Evolutionary conservation across 2,329 filamentous ascomycete species (phyloP).

Genomic region (Metarhizium anisopliae): DNA sequence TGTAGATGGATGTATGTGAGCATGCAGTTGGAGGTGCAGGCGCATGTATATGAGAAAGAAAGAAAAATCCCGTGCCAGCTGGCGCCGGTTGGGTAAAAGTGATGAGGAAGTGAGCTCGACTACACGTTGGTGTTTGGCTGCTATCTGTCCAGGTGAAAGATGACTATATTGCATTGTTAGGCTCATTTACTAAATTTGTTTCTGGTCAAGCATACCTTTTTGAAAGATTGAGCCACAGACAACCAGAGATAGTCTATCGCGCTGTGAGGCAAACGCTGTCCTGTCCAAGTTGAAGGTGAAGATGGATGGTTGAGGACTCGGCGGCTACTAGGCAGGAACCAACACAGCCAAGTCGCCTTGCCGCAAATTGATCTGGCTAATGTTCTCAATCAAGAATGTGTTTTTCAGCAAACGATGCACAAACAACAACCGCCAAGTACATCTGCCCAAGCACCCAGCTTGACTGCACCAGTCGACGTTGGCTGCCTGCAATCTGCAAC

Average conservation of each 20-base stretch:
- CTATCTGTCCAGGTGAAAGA: neutral
- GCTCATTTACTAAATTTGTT: no score
- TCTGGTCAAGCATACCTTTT: no score
- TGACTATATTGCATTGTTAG: no score
- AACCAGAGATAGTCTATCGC: no score
- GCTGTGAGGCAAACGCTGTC: no score
- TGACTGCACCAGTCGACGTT: no score
- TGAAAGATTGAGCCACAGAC: no score
- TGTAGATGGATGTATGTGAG: no score
- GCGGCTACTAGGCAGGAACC: neutral
- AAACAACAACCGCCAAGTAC: no score
- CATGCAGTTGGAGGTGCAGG: neutral
- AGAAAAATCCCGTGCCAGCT: neutral
- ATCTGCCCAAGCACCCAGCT: neutral
- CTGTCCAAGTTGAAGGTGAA: neutral
- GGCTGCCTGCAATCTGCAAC: neutral
- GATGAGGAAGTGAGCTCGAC: neutral
- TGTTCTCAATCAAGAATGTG: no score
- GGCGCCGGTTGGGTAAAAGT: neutral
- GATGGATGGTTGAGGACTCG: neutral
- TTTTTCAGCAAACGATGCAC: no score
- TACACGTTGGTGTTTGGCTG: neutral
- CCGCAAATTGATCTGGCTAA: no score
- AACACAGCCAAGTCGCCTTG: neutral
- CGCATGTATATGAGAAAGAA: neutral